A percentile compares a stretch with the other conserved stretches of the same genome.
These are phyloP conservation scores for Stagonosporopsis vannaccii DNA, from an alignment of 2,329 filamentous ascomycete species.

Conservation along the genomic window DNA sequence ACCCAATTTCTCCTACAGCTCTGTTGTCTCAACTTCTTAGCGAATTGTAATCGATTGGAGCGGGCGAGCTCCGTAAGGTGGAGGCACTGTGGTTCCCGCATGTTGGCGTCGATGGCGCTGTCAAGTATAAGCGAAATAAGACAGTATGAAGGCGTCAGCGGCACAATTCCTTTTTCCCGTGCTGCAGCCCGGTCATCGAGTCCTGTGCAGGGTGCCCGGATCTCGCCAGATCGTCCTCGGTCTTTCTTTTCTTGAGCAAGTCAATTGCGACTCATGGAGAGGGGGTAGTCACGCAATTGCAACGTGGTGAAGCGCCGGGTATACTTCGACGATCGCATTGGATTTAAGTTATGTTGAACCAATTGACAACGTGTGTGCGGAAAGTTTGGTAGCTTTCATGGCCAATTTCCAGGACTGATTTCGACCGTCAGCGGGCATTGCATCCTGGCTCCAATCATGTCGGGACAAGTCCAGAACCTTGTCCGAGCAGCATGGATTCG, in stretches of 20 bases:
- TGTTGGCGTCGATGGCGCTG: slow-evolving; percentile 9
- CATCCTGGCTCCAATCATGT: slow-evolving; percentile 10
- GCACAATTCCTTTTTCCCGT: slow-evolving; percentile 16
- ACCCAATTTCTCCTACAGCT: slow-evolving; percentile 6
- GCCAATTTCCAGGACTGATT: not conserved
- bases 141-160: slow-evolving; percentile 15
- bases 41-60: slow-evolving; percentile 4
- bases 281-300: not conserved
- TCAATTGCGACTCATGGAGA: slow-evolving; percentile 2
- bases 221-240: slow-evolving; percentile 14
- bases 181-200: slow-evolving; percentile 10
- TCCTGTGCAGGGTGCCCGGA: slow-evolving; percentile 4
- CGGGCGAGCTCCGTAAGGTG: slow-evolving; percentile 3
- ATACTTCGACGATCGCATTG: not conserved
- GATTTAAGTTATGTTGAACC: not conserved
- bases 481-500: slow-evolving; percentile 9
- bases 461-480: not conserved
- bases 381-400: slow-evolving; percentile 12
- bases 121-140: slow-evolving; percentile 19
- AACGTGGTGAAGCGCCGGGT: slow-evolving; percentile 10
- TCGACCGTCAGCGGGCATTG: slow-evolving; percentile 1
- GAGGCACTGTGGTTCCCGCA: slow-evolving; percentile 11
- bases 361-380: not conserved
- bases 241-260: slow-evolving; percentile 1
- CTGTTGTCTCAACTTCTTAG: not conserved